phyloP scores from a whole-genome alignment of 106 monocot genomes.

The Posidonia australis region DNA sequence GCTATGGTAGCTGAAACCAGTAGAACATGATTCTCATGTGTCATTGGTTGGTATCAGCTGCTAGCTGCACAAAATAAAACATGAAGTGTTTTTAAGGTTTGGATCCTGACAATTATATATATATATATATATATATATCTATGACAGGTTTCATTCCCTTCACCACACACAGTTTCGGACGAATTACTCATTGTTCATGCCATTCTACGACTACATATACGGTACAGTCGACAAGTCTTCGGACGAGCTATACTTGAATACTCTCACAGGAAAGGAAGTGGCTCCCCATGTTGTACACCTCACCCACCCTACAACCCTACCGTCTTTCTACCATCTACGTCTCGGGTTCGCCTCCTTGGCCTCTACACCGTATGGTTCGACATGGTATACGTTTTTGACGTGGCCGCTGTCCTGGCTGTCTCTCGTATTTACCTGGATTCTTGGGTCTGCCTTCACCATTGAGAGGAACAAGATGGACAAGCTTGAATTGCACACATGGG shows the following conservation, averaged over 20 bases:
- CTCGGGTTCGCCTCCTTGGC: constrained; percentile 52
- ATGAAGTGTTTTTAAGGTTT: no score
- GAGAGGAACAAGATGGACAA: constrained; percentile 55
- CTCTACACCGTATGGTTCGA: constrained; percentile 39
- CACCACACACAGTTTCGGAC: constrained; percentile 81
- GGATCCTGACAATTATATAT: no score
- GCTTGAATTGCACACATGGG: constrained; percentile 51
- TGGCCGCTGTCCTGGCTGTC: constrained; percentile 22
- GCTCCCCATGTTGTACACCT: constrained; percentile 42
- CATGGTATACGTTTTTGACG: constrained; percentile 23
- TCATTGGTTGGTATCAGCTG: no score
- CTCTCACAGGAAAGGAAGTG: constrained; percentile 30
- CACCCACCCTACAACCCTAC: constrained; percentile 45
- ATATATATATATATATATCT: no score
- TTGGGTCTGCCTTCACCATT: constrained; percentile 26
- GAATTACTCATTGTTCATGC: constrained; percentile 86
- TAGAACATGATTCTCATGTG: no score
- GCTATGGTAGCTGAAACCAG: no score
- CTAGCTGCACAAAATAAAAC: no score
- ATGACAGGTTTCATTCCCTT: constrained; percentile 62
- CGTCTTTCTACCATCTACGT: constrained; percentile 40
- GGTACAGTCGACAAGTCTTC: constrained; percentile 39
- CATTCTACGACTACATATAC: constrained; percentile 70
- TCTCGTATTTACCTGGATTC: constrained; percentile 17
- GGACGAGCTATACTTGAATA: constrained; percentile 36